Evolutionary conservation across 2,329 filamentous ascomycete species (phyloP).

Genomic region (Scedosporium boydii): DNA sequence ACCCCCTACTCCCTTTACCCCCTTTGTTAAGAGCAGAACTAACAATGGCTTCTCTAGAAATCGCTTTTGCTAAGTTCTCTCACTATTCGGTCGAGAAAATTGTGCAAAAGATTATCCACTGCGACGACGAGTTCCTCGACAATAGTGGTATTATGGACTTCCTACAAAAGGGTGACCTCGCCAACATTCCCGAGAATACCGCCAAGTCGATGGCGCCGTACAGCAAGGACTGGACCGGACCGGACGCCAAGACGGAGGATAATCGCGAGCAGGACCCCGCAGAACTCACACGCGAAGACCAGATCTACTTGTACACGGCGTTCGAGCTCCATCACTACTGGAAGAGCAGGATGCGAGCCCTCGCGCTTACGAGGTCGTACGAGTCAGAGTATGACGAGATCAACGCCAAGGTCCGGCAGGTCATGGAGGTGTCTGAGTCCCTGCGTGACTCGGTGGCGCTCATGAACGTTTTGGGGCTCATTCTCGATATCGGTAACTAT

Average conservation of each 20-base stretch:
- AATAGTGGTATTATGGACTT: constrained; percentile 96
- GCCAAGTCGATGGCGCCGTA: constrained; percentile 90
- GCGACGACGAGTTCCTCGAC: constrained; percentile 79
- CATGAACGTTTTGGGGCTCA: constrained; percentile 93
- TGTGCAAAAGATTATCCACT: constrained; percentile 90
- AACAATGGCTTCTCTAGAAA: constrained; percentile 42
- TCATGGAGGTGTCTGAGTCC: constrained; percentile 82
- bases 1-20: neutral
- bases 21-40: neutral
- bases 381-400: constrained; percentile 90
- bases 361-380: constrained; percentile 73
- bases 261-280: constrained; percentile 70
- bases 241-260: constrained; percentile 65
- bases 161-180: constrained; percentile 83
- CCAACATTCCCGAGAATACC: constrained; percentile 83
- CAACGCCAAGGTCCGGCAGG: constrained; percentile 70
- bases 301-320: constrained; percentile 87
- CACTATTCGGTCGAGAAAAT: constrained; percentile 73
- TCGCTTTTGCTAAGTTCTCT: constrained; percentile 91
- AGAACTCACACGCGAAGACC: constrained; percentile 89
- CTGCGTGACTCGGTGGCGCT: constrained; percentile 83
- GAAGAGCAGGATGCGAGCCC: constrained; percentile 92
- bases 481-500: constrained; percentile 97
- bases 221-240: constrained; percentile 91
- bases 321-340: constrained; percentile 96